phyloP scores from a whole-genome alignment of 2,329 filamentous ascomycete species.

The Teratosphaeriaceae sp. region DNA sequence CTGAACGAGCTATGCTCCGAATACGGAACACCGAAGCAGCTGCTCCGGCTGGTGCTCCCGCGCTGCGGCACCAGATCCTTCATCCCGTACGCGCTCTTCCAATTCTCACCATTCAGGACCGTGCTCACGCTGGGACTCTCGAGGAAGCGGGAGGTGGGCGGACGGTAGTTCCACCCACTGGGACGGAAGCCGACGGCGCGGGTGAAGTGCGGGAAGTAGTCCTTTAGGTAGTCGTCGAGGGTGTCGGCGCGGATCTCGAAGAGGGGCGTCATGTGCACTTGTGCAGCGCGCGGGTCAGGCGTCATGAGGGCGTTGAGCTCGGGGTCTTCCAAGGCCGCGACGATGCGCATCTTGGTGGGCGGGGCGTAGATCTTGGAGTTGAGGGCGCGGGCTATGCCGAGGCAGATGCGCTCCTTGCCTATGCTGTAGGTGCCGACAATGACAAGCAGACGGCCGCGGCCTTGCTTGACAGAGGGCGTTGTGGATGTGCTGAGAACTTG shows the following conservation, averaged over 20 bases:
- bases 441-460: conserved; percentile 68
- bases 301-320: conserved; percentile 76
- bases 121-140: conserved; percentile 58
- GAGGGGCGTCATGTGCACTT: conserved; percentile 96
- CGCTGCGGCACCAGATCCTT: conserved; percentile 72
- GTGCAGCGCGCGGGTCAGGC: conserved; percentile 70
- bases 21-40: conserved; percentile 92
- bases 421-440: conserved; percentile 97
- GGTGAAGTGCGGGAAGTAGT: conserved; percentile 73
- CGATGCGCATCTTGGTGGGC: conserved; percentile 74
- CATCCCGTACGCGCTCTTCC: conserved; percentile 67
- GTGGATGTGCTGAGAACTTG: conserved; percentile 22
- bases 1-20: conserved; percentile 93
- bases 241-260: conserved; percentile 93
- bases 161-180: conserved; percentile 88
- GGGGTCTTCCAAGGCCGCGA: conserved; percentile 74
- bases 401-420: conserved; percentile 91
- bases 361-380: conserved; percentile 85
- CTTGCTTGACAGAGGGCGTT: conserved; percentile 25
- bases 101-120: conserved; percentile 60
- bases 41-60: conserved; percentile 73
- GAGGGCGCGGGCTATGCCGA: conserved; percentile 82
- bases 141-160: conserved; percentile 56
- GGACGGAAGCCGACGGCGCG: conserved; percentile 87
- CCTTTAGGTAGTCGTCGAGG: conserved; percentile 77